A percentile compares a stretch with the other conserved stretches of the same genome.
Conservation (phyloP, 495 filamentous ascomycete species). For the Neurospora sp. region DNA sequence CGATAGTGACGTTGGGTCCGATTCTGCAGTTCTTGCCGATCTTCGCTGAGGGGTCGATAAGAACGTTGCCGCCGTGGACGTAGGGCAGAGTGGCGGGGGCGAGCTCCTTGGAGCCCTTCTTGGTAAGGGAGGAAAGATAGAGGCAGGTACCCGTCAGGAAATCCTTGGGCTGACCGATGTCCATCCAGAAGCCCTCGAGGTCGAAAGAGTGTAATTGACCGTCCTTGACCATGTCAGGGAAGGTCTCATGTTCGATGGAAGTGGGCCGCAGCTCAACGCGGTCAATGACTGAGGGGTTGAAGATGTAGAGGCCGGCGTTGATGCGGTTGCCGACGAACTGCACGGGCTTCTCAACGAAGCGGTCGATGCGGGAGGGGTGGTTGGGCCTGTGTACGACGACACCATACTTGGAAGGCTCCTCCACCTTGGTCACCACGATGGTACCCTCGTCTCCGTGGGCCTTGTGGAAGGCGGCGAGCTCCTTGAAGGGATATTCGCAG, state of each 20-base stretch:
- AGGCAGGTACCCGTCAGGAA: constrained; percentile 95
- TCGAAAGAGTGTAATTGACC: constrained; percentile 95
- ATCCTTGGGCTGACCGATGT: constrained; percentile 98
- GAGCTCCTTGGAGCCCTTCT: constrained; percentile 83
- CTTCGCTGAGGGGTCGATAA: constrained; percentile 91
- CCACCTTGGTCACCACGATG: constrained; percentile 98
- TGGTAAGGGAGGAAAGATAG: constrained; percentile 87
- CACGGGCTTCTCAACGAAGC: constrained; percentile 98
- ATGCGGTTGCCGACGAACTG: constrained; percentile 99
- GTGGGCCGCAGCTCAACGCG: constrained; percentile 96
- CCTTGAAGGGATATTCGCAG: constrained; percentile 92
- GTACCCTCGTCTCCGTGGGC: constrained; percentile 90
- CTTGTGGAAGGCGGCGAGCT: constrained; percentile 87
- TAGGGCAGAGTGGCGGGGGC: constrained; percentile 64
- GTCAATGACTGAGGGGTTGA: constrained; percentile 83
- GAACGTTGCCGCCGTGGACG: constrained; percentile 91
- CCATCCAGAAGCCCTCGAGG: constrained; percentile 99
- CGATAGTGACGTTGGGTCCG: constrained; percentile 94
- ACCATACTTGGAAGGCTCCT: constrained; percentile 98
- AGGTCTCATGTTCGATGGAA: constrained; percentile 99
- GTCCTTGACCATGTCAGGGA: constrained; percentile 88
- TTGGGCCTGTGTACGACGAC: constrained; percentile 96
- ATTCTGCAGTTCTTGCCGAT: constrained; percentile 99
- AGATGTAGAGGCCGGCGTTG: constrained; percentile 98
- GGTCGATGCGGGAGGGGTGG: constrained; percentile 87